A percentile compares a stretch with the other conserved stretches of the same genome.
Conservation (phyloP, 768 basidiomycete genomes). For the Clitopilus hobsonii region DNA sequence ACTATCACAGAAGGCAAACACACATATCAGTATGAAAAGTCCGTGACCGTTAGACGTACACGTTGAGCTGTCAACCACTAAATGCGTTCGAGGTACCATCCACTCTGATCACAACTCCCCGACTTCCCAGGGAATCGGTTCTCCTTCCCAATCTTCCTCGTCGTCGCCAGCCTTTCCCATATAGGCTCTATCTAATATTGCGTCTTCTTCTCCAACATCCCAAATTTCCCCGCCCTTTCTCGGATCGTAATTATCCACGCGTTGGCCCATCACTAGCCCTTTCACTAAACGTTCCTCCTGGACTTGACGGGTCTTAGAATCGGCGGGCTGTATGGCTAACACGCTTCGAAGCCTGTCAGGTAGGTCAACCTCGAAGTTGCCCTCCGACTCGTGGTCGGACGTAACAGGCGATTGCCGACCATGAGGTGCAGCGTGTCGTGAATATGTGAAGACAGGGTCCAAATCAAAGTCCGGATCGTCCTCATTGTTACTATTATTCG, state of each 20-base stretch:
- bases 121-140: constrained; percentile 78
- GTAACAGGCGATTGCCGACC: constrained; percentile 15
- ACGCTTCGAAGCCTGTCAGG: constrained; percentile 64
- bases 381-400: constrained; percentile 20
- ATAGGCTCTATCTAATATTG: constrained; percentile 21
- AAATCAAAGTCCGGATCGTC: constrained; percentile 27
- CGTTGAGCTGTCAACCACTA: constrained; percentile 2
- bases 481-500: constrained; percentile 16
- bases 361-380: constrained; percentile 50
- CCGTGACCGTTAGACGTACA: constrained; percentile 11
- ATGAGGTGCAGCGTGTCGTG: constrained; percentile 26
- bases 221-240: constrained; percentile 69
- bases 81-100: background rate
- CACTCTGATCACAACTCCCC: constrained; percentile 53
- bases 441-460: constrained; percentile 28
- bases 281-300: constrained; percentile 55
- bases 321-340: constrained; percentile 52
- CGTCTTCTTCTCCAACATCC: constrained; percentile 65
- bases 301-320: constrained; percentile 30
- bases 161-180: constrained; percentile 28
- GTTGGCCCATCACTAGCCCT: constrained; percentile 54
- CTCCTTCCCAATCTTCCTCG: constrained; percentile 76
- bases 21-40: background rate
- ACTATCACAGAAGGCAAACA: background rate
- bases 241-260: constrained; percentile 54